A percentile compares a stretch with the other conserved stretches of the same genome.
phyloP scores from a whole-genome alignment of 164 flowering plant species.

The Aristolochia fimbriata region DNA sequence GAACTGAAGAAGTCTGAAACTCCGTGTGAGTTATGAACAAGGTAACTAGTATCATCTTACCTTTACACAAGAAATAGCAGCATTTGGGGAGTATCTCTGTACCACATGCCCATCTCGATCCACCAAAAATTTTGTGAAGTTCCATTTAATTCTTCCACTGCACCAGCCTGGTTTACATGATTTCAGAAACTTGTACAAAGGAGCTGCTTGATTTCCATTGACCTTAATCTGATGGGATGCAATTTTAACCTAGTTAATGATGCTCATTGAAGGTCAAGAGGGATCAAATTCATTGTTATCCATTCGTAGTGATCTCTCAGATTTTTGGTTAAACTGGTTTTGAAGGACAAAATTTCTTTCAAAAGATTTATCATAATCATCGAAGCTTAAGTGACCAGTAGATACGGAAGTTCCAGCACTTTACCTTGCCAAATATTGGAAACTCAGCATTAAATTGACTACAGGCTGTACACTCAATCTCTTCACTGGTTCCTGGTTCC shows the following conservation, averaged over 20 bases:
- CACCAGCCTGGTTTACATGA: constrained; percentile 43
- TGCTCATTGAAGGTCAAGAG: no score
- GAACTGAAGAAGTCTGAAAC: no score
- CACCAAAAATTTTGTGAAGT: constrained; percentile 19
- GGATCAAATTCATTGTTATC: no score
- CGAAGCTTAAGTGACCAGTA: no score
- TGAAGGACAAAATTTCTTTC: no score
- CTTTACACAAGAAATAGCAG: constrained; percentile 75
- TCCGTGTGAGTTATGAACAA: no score
- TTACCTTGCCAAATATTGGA: constrained; percentile 82
- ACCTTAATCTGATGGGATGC: constrained; percentile 40
- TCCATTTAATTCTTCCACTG: constrained; percentile 54
- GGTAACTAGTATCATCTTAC: constrained; percentile 17
- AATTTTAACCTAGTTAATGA: neutral
- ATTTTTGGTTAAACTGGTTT: no score
- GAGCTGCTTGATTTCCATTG: constrained; percentile 53
- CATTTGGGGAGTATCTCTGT: constrained; percentile 74
- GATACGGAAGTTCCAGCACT: no score
- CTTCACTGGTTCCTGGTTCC: constrained; percentile 79
- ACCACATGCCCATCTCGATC: constrained; percentile 59
- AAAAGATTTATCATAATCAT: no score
- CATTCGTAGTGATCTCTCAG: no score
- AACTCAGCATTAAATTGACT: constrained; percentile 76
- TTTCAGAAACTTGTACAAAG: constrained; percentile 61
- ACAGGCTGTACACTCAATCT: constrained; percentile 61